Evolutionary conservation across 2,329 filamentous ascomycete species (phyloP).

Genomic region (Pseudopithomyces chartarum): DNA sequence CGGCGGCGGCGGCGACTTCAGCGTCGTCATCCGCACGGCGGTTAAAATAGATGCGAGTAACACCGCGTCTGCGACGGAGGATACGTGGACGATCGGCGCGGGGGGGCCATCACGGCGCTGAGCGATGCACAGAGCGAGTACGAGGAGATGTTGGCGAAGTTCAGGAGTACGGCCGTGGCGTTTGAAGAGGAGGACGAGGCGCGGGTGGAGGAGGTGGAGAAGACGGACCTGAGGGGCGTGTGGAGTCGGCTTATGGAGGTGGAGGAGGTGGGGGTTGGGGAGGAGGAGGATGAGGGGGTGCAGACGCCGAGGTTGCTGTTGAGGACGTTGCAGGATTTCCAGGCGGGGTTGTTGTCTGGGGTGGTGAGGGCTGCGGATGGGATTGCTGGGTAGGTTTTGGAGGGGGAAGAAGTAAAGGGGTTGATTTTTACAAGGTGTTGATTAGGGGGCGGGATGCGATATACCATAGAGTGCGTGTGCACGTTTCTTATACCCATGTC

Average conservation of each 20-base stretch:
- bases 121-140: conserved; percentile 81
- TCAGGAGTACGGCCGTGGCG: conserved; percentile 39
- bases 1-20: conserved; percentile 84
- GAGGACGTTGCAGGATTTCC: conserved; percentile 9
- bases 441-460: neutral
- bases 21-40: conserved; percentile 84
- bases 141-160: conserved; percentile 76
- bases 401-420: neutral
- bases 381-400: neutral
- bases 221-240: neutral
- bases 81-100: conserved; percentile 83
- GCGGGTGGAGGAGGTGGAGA: conserved; percentile 9
- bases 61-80: conserved; percentile 33
- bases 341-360: conserved; percentile 1
- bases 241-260: conserved; percentile 1
- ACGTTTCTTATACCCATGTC: neutral
- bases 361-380: neutral
- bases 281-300: neutral
- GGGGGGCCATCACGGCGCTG: conserved; percentile 88
- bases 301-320: conserved; percentile 1
- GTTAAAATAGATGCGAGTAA: conserved; percentile 54
- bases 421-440: neutral
- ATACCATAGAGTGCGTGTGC: neutral
- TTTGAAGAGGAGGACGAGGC: conserved; percentile 26
- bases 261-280: neutral